Evolutionary conservation across 768 basidiomycete genomes (phyloP).

Genomic region (Saitozyma podzolica): DNA sequence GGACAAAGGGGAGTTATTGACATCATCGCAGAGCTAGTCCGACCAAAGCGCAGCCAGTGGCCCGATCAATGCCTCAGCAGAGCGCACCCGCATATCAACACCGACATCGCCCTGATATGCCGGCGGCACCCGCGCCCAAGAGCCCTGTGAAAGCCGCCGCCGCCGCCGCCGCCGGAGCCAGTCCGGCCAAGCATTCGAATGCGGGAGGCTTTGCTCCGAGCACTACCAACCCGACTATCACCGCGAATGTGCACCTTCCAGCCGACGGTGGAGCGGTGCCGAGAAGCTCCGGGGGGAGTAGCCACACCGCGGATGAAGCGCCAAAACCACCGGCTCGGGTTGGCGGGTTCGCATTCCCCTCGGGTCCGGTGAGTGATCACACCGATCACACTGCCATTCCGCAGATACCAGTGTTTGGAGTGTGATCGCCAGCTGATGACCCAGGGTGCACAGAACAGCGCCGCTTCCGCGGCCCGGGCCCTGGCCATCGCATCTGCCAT

Average conservation of each 20-base stretch:
- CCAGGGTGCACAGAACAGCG: background rate
- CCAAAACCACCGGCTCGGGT: no score
- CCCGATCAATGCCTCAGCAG: no score
- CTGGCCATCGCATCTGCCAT: constrained; percentile 20
- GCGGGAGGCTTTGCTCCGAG: no score
- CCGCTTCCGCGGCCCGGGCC: constrained; percentile 15
- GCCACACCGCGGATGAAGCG: constrained; percentile 4
- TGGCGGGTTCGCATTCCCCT: background rate
- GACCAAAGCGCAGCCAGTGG: background rate
- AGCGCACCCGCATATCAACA: constrained; percentile 28
- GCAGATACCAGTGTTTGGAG: background rate
- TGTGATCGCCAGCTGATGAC: background rate
- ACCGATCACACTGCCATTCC: background rate
- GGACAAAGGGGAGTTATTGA: no score
- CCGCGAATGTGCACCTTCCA: background rate
- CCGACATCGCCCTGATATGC: constrained; percentile 32
- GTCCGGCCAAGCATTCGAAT: no score
- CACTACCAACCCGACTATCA: background rate
- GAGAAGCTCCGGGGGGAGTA: background rate
- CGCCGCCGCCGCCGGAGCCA: background rate
- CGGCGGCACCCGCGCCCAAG: background rate
- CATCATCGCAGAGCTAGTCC: background rate
- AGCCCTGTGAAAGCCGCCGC: constrained; percentile 6
- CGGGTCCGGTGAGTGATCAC: background rate
- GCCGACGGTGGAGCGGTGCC: background rate